Conservation (phyloP, 192 early-diverging fungal species). For the Gryganskiella cystojenkinii region DNA sequence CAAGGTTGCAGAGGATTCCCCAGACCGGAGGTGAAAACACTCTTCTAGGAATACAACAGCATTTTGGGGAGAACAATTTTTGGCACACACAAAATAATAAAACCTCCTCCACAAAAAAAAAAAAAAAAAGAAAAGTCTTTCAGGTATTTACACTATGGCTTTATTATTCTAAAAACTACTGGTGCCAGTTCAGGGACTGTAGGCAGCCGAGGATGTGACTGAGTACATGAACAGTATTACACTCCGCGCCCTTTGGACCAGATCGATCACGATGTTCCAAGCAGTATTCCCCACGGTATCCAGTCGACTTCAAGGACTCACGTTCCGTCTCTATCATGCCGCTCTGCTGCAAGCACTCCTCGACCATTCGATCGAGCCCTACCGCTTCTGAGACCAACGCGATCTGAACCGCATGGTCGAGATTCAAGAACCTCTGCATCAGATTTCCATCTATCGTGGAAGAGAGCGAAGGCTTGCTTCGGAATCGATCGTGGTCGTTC, state of each 20-base stretch:
- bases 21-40: constrained; percentile 29
- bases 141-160: background rate
- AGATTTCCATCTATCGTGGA: constrained; percentile 25
- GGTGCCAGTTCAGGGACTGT: constrained; percentile 34
- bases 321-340: background rate
- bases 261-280: background rate
- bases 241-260: background rate
- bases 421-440: constrained; percentile 14
- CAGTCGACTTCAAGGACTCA: background rate
- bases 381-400: background rate
- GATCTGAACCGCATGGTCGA: constrained; percentile 28
- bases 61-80: too few relatives aligned
- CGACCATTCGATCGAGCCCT: constrained; percentile 18
- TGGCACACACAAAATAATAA: too few relatives aligned
- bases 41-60: too few relatives aligned
- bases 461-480: constrained; percentile 15
- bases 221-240: constrained; percentile 14
- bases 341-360: constrained; percentile 24
- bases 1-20: constrained; percentile 59
- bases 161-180: too few relatives aligned
- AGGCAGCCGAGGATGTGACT: constrained; percentile 1
- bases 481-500: constrained; percentile 6
- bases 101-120: background rate
- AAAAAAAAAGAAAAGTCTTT: background rate
- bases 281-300: too few relatives aligned